Base-by-base conservation (phyloP, 2,329 filamentous ascomycete genomes). In the Nakataea oryzae region DNA sequence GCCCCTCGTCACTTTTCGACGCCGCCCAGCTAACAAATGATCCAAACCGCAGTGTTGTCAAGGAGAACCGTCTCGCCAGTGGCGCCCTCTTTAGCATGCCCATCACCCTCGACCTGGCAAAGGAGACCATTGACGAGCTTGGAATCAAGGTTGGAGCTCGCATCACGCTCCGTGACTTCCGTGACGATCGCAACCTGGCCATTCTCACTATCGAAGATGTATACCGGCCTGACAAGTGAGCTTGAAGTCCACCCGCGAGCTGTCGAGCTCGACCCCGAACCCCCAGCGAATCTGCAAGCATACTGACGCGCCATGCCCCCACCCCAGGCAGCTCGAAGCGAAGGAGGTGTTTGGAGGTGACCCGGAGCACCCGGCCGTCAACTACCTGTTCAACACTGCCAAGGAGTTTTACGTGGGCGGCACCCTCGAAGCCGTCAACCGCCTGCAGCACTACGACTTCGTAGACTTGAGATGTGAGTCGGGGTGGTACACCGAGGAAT, bases 381-480 rank as follows among this genome's bases (percentile, higher is more conserved):
- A 89, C 78, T 95, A 96, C 80, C 86, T 99, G 65, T 88, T 88
- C 80, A 83, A 86, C 71, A 88, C 86, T 50, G 88, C 89, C 65
- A 81, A 90, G 70, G 92, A 96, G 64, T 96, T 87, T 76, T 97
- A 97, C 77, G 85, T 99, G 65, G 95, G 95, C 73, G 95, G 95
- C 74, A 97, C 96, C 85, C 80, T 99, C 67, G 91, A 97, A 74
- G 95, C 95, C 65, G 87, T 99, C 74, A 93, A 93, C 84, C 89
- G 91, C 69, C 84, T 96, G 65, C 92, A 96, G 80, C 95, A 99
- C 83, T 99, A 99, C 81, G 95, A 99, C 81, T 97, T 97, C 80
- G 91, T 97, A 69, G 95, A 90, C 72, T 86, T 97, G 64, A 87
- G 95, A 81, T 97, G 90, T 91, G 82, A 76, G 57, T 47, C 17